Evolutionary conservation across 768 basidiomycete genomes (phyloP).

Genomic region (Lentinula sp.): DNA sequence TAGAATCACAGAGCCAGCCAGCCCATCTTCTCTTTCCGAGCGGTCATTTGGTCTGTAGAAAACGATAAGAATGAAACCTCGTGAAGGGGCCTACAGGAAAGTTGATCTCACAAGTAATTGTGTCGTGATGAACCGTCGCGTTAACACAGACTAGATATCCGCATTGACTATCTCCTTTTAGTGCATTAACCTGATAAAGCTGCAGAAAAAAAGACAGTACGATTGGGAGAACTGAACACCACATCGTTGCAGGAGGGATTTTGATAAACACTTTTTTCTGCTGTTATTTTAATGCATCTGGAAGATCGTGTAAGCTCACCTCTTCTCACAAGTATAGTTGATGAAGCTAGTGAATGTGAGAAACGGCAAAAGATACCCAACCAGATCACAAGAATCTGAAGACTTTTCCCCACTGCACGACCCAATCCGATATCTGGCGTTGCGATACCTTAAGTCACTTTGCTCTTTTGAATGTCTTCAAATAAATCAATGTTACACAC

Average conservation of each 20-base stretch:
- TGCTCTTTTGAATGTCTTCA: background rate
- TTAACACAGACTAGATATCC: constrained; percentile 39
- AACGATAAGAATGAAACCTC: background rate
- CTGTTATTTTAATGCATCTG: too few relatives aligned
- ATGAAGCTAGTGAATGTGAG: background rate
- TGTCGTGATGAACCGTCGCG: constrained; percentile 35
- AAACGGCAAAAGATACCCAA: background rate
- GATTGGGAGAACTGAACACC: background rate
- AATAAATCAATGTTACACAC: background rate
- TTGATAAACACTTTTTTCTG: background rate
- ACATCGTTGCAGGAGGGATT: background rate
- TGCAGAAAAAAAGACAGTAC: background rate
- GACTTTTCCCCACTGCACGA: background rate
- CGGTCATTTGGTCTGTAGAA: constrained; percentile 39
- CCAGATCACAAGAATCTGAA: background rate
- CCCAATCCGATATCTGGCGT: background rate
- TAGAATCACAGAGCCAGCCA: constrained; percentile 48
- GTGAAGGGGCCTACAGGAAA: too few relatives aligned
- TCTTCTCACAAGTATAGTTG: background rate
- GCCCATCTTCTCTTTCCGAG: constrained; percentile 32
- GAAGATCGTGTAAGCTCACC: background rate
- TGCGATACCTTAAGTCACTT: background rate
- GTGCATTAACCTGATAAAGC: constrained; percentile 13
- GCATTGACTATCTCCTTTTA: constrained; percentile 42
- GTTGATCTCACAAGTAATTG: constrained; percentile 37